These are phyloP conservation scores for Isatis lusitanica DNA, from an alignment of 441 rosid genomes.

Conservation along the genomic window DNA sequence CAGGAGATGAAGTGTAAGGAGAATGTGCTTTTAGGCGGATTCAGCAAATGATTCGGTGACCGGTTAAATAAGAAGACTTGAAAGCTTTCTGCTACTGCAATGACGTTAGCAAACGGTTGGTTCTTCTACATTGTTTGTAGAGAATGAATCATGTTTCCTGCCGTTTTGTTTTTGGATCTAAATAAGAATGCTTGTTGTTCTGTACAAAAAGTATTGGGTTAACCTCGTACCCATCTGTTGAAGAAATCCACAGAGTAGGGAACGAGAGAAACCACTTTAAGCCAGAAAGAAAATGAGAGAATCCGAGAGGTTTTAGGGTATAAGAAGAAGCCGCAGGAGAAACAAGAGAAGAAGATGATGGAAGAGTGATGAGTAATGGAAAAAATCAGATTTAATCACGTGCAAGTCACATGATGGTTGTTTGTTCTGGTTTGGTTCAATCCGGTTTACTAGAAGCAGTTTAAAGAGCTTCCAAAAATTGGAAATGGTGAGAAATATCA, in stretches of 20 bases:
- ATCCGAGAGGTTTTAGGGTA: not conserved
- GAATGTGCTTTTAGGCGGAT: not conserved
- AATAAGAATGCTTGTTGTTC: not conserved
- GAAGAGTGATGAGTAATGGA: not conserved
- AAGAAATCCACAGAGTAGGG: not conserved
- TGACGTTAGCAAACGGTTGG: not conserved
- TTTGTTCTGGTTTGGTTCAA: constrained; percentile 17
- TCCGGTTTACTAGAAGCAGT: constrained; percentile 21
- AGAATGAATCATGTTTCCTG: not conserved
- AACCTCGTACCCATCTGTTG: too few species aligned
- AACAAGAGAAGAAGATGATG: not conserved
- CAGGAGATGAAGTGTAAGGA: not conserved
- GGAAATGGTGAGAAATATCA: constrained; percentile 11
- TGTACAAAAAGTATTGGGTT: too few species aligned
- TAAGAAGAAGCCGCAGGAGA: not conserved
- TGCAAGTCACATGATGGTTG: constrained; percentile 23
- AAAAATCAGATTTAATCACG: not conserved
- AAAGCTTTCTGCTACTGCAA: not conserved
- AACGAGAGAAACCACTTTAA: not conserved
- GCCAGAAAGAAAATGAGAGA: not conserved
- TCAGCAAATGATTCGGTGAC: not conserved
- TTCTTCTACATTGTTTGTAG: not conserved
- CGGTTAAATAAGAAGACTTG: not conserved
- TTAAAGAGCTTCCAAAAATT: not conserved
- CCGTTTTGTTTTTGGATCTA: not conserved